phyloP scores from a whole-genome alignment of 257 asterid genomes.

The Plantago elongata region DNA sequence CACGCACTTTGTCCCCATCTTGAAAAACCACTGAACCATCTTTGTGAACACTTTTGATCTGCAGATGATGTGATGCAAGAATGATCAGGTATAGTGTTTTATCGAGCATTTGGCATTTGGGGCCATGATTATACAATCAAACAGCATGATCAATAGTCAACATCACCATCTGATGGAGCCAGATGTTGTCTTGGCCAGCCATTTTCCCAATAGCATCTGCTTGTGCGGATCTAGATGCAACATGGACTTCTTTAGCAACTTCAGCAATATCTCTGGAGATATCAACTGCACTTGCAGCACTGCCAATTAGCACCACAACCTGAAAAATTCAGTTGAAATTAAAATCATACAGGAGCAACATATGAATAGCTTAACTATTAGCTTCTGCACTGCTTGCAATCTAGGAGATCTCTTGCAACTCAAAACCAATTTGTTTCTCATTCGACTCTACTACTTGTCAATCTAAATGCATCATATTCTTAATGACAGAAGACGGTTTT shows the following conservation, averaged over 20 bases:
- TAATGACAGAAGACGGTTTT: too few relatives aligned
- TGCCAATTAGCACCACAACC: constrained; percentile 86
- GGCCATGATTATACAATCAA: too few relatives aligned
- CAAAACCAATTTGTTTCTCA: not conserved
- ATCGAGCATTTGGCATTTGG: constrained; percentile 1
- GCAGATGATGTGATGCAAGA: constrained; percentile 29
- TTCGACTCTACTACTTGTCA: too few relatives aligned
- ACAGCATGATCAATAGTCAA: not conserved
- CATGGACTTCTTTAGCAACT: constrained; percentile 83
- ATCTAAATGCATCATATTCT: too few relatives aligned
- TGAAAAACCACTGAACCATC: constrained; percentile 68
- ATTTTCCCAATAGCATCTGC: constrained; percentile 39
- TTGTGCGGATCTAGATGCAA: constrained; percentile 58
- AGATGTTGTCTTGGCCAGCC: constrained; percentile 57
- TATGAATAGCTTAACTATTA: not conserved
- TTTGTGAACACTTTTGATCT: constrained; percentile 47
- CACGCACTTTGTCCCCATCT: constrained; percentile 47
- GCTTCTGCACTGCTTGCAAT: not conserved
- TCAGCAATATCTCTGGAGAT: constrained; percentile 72
- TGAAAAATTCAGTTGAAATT: constrained; percentile 25
- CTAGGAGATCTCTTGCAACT: not conserved
- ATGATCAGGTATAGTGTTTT: constrained; percentile 3
- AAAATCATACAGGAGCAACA: constrained; percentile 9
- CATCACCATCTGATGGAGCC: constrained; percentile 72
- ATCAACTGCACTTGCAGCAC: constrained; percentile 82